Evolutionary conservation across 305 asterid species (phyloP), one percentile per base, ranked within the genome.

Genomic region (Lippia alba): DNA sequence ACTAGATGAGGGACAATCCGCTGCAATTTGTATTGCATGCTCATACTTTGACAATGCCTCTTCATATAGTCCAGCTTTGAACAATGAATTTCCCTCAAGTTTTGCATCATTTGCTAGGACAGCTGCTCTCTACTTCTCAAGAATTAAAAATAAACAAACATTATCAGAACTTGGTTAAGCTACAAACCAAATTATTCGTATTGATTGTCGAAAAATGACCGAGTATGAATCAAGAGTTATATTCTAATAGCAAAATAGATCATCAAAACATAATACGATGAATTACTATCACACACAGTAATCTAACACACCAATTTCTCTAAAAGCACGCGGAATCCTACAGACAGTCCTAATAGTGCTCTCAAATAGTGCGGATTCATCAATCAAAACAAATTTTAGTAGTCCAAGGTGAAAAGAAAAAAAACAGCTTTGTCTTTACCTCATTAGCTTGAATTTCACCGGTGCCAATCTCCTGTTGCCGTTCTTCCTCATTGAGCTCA

Each of bases 41-140:
- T 85, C 96, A 74, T 94, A 94, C 85, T 94, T 91, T 1, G 74
- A 61, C 77, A 88, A 79, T 2, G 97, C 99, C 70, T 89, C 97
- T 55, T 86, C 95, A 77, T 76, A 90, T 11, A 66, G 73, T 61
- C 87, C 95, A 78, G 68, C 92, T 79, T 80, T 88, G 70, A 91
- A 94, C 64, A 91, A 70, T 18, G 84, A 76, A 70, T 91, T 89
- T 56, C 99, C 99, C 79, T 94, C 96, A 58, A 66, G 51, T 74
- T 94, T 94, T 63, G 87, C 86, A 60, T 82, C 91, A 80, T 83
- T 88, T 36, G 97, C 94, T 80, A 65, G 83, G 15, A 81, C 82
- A 59, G 84, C 69, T 51, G 88, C 87, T 79, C 75, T 85, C 97
- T 91, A 82, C 76, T 81, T 76, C 79, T 68, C 77, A 53, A 66